Evolutionary conservation across 768 basidiomycete genomes (phyloP), one percentile per base, ranked within the genome.

Genomic region (Rhodosporidiobolus sp.): DNA sequence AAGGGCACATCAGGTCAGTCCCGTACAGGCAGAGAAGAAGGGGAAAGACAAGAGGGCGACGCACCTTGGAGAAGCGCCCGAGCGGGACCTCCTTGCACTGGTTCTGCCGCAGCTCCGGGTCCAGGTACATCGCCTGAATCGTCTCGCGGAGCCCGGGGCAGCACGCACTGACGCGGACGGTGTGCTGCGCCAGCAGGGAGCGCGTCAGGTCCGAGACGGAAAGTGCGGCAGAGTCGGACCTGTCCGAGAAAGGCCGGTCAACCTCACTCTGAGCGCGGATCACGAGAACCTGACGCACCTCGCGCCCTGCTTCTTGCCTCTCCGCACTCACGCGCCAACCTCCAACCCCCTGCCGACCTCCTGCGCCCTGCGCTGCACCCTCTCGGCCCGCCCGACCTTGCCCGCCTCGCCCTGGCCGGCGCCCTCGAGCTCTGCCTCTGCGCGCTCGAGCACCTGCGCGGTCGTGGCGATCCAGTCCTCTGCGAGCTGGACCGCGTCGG

Each of bases 131-230:
- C 49, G 49, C 53, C 62, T 65, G 87, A 76, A 83, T 85, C 0
- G 85, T 83, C 28, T 83, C 75, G 19, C 87, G 81, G 6, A 82
- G 76, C 73, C 84, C 80, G 34, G 71, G 71, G 71, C 59, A 59
- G 62, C 89, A 69, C 0, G 85, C 83, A 77, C 89, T 89, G 63
- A 81, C 78, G 56, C 80, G 76, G 58, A 89, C 88, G 48, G 65
- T 79, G 61, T 83, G 71, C 32, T 79, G 74, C 0, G 86, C 85
- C 87, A 89, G 84, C 79, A 90, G 81, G 2, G 85, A 86, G 68
- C 86, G 87, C 0, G 84, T 82, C 60, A 89, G 85, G 54, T 85
- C 85, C 57, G 87, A 86, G 0, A 86, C 86, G 14, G 89, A n/a
- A n/a, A n/a, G n/a, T n/a, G n/a, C n/a, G n/a, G n/a, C n/a, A n/a